phyloP scores from a whole-genome alignment of 345 rosid species.

The Boechera divaricarpa region DNA sequence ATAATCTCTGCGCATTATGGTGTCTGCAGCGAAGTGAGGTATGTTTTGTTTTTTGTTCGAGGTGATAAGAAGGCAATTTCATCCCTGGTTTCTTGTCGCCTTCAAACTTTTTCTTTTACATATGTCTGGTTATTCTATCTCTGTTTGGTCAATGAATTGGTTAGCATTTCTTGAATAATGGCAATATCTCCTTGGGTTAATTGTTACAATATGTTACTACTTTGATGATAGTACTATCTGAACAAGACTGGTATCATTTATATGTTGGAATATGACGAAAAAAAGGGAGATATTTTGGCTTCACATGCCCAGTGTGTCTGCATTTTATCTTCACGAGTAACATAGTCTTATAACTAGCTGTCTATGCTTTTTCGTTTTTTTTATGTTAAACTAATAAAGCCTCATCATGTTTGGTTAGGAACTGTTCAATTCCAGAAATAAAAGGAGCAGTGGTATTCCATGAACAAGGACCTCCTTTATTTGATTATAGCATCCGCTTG shows the following conservation, averaged over 20 bases:
- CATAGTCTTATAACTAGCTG: slow-evolving; percentile 11
- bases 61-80: slow-evolving; percentile 29
- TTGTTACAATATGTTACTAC: slow-evolving; percentile 14
- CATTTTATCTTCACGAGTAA: slow-evolving; percentile 20
- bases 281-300: background rate
- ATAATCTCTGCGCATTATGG: too few species aligned
- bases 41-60: slow-evolving; percentile 44
- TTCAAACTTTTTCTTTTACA: background rate
- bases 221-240: slow-evolving; percentile 24
- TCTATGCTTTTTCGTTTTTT: slow-evolving; percentile 8
- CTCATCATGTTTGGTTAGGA: slow-evolving; percentile 58
- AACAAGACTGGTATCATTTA: slow-evolving; percentile 16
- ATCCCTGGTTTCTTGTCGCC: slow-evolving; percentile 6
- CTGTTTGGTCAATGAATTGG: slow-evolving; percentile 20
- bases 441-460: slow-evolving; percentile 92
- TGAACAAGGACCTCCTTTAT: slow-evolving; percentile 80
- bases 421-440: slow-evolving; percentile 83
- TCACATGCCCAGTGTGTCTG: slow-evolving; percentile 6
- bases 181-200: slow-evolving; percentile 7
- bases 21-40: slow-evolving; percentile 59
- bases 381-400: slow-evolving; percentile 30
- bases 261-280: slow-evolving; percentile 22
- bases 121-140: slow-evolving; percentile 10
- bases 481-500: slow-evolving; percentile 95
- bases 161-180: slow-evolving; percentile 13